These are phyloP conservation scores for Metschnikowia reukaufii DNA, from an alignment of 805 yeast genomes.

Conservation along the genomic window DNA sequence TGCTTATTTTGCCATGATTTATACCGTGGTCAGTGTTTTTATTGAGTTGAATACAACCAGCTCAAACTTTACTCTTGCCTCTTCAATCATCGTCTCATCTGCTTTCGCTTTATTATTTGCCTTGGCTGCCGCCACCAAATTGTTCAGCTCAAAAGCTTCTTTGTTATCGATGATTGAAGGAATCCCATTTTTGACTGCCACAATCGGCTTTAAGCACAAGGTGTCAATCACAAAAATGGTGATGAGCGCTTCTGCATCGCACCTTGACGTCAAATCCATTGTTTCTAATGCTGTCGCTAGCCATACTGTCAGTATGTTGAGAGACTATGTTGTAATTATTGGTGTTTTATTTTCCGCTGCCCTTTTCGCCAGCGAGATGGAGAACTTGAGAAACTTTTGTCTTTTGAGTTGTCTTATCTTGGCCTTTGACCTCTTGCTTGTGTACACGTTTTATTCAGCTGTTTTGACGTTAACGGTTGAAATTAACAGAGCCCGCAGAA, in stretches of 20 bases:
- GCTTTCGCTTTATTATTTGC: conserved; percentile 84
- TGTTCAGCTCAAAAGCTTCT: conserved; percentile 62
- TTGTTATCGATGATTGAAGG: conserved; percentile 82
- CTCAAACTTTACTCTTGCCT: conserved; percentile 83
- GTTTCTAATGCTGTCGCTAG: conserved; percentile 43
- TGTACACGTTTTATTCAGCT: conserved; percentile 80
- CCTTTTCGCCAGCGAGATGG: conserved; percentile 62
- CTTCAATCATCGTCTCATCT: conserved; percentile 75
- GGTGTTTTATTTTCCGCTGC: conserved; percentile 68
- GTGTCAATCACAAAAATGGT: conserved; percentile 66
- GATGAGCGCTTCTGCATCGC: conserved; percentile 37
- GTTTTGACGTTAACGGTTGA: conserved; percentile 85
- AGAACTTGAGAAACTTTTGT: conserved; percentile 79
- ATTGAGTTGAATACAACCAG: conserved; percentile 75
- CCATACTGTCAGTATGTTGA: conserved; percentile 54
- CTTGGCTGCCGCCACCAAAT: conserved; percentile 52
- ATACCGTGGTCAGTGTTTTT: conserved; percentile 73
- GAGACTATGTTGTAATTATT: conserved; percentile 75
- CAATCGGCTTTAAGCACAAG: conserved; percentile 89
- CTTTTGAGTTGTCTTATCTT: conserved; percentile 69
- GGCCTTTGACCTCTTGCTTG: conserved; percentile 66
- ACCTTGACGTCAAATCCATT: conserved; percentile 42
- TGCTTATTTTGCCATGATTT: conserved; percentile 87
- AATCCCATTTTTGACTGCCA: conserved; percentile 87
- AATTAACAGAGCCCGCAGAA: conserved; percentile 79